Conservation (phyloP, 1,284 basidiomycete species). For the Leccinum pachyderme region DNA sequence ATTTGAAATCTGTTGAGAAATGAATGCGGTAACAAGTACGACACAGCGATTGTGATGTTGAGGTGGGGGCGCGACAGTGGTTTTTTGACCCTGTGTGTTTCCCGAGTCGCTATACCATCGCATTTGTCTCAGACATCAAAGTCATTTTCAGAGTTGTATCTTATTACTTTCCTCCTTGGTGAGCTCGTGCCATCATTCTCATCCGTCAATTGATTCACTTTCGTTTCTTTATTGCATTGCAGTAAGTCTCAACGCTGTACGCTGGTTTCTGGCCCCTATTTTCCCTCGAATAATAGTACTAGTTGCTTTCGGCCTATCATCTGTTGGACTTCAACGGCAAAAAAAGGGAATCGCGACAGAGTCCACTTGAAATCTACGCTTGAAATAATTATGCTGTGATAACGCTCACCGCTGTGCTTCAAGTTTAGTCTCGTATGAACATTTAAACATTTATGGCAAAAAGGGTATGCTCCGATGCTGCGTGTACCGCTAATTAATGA, state of each 20-base stretch:
- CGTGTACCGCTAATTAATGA: background rate
- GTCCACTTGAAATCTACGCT: too few species aligned
- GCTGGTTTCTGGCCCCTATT: background rate
- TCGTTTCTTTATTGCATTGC: background rate
- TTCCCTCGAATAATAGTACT: background rate
- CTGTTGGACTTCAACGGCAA: background rate
- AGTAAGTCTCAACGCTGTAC: background rate
- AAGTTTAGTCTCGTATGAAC: background rate
- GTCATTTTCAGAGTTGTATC: background rate
- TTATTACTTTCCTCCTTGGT: background rate
- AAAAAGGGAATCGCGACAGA: background rate
- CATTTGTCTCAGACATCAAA: too few species aligned
- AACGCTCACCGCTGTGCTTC: background rate
- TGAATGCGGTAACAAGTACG: too few species aligned
- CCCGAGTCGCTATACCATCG: too few species aligned
- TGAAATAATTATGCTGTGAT: background rate
- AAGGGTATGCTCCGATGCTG: background rate
- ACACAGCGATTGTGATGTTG: too few species aligned
- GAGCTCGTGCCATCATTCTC: background rate
- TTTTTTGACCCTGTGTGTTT: too few species aligned
- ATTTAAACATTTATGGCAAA: background rate
- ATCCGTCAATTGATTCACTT: background rate
- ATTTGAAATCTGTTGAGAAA: too few species aligned
- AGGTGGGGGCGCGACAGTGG: too few species aligned
- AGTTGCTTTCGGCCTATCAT: background rate